Evolutionary conservation across 257 asterid species (phyloP).

Genomic region (Pogostemon cablin): DNA sequence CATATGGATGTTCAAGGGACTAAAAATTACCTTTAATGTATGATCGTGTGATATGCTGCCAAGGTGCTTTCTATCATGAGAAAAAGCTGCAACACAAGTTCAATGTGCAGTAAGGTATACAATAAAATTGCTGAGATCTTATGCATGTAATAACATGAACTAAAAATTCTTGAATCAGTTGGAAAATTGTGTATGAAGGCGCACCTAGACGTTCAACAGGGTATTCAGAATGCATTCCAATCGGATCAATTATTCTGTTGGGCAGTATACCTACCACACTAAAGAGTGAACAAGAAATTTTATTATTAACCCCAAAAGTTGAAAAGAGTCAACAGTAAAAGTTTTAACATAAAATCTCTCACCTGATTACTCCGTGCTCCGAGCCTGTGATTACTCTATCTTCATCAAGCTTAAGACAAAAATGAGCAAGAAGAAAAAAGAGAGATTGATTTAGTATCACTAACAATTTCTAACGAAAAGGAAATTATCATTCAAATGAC

Average conservation of each 20-base stretch:
- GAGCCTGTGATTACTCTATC: conserved; percentile 84
- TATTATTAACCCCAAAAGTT: conserved; percentile 14
- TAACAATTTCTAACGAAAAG: not conserved
- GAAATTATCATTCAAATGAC: conserved; percentile 24
- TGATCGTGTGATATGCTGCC: conserved; percentile 95
- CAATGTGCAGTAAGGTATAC: conserved; percentile 26
- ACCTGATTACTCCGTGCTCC: conserved; percentile 90
- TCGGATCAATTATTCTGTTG: conserved; percentile 88
- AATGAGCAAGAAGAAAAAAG: conserved; percentile 23
- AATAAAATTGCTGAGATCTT: conserved; percentile 4
- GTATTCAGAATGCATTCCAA: conserved; percentile 86
- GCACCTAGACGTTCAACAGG: conserved; percentile 94
- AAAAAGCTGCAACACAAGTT: conserved; percentile 63
- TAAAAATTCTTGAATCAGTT: not conserved
- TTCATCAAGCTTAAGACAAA: conserved; percentile 77
- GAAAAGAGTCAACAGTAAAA: not conserved
- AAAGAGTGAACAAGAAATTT: conserved; percentile 31
- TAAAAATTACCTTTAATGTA: conserved; percentile 56
- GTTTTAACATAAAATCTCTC: conserved; percentile 20
- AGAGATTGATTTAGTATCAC: conserved; percentile 4
- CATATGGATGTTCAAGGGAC: not conserved
- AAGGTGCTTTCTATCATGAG: conserved; percentile 82
- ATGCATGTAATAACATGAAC: not conserved
- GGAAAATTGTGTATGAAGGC: conserved; percentile 26
- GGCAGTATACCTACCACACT: conserved; percentile 90